Evolutionary conservation across 495 filamentous ascomycete genomes (phyloP).

Genomic region (Lichenothelia convexa): DNA sequence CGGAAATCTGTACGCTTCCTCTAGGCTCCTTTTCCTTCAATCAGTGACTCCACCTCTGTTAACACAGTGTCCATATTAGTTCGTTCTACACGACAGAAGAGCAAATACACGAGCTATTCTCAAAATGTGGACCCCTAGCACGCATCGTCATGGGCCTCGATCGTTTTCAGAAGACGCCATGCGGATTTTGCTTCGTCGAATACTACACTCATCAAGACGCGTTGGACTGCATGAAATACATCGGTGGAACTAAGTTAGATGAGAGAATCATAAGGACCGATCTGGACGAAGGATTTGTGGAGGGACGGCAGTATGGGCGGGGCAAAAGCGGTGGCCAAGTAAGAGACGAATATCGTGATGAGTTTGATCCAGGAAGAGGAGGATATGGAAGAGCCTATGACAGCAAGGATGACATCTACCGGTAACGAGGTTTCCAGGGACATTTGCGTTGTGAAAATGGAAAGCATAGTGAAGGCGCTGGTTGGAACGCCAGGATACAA

Average conservation of each 20-base stretch:
- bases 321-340: constrained; percentile 94
- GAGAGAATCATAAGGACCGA: constrained; percentile 95
- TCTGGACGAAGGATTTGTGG: constrained; percentile 85
- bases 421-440: no score
- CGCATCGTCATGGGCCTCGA: constrained; percentile 97
- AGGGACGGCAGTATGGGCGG: constrained; percentile 80
- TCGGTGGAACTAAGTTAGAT: constrained; percentile 96
- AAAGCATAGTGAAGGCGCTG: no score
- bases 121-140: constrained; percentile 95
- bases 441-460: no score
- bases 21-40: background rate
- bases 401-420: no score
- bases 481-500: no score
- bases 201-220: constrained; percentile 97
- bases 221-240: constrained; percentile 92
- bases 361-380: constrained; percentile 86
- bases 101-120: constrained; percentile 93
- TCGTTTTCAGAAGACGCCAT: constrained; percentile 90
- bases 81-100: constrained; percentile 99
- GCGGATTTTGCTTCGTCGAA: constrained; percentile 98
- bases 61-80: constrained; percentile 27
- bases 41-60: background rate
- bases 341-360: constrained; percentile 90
- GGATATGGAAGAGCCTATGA: constrained; percentile 49
- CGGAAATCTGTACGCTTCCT: constrained; percentile 64